Evolutionary conservation across 345 rosid genomes (phyloP), one percentile per base, ranked within the genome.

Genomic region (Excoecaria agallocha): DNA sequence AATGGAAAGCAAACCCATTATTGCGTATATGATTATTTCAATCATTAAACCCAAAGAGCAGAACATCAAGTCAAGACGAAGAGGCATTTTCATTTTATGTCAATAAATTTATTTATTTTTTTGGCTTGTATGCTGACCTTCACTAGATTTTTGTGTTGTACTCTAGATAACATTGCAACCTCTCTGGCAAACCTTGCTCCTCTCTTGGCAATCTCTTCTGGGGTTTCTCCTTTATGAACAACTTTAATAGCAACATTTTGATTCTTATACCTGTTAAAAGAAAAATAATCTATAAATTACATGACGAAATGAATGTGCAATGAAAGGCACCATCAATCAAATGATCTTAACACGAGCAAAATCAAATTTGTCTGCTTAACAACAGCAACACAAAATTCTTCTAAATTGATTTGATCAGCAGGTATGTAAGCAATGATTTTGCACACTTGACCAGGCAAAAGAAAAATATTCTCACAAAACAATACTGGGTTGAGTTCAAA

Each of bases 231-330:
- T 81, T 83, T 86, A 74, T 91, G 82, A 54, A 91, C 83, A 68
- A 95, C 76, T 84, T 95, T 95, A 45, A 95, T 86, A 1, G 99
- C 98, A 77, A 95, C 99, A 68, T 64, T 95, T 79, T 88, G 96
- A 81, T 90, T 85, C 58, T 82, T 87, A 76, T 94, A 94, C 84
- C 98, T 94, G 35, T 45, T 39, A 39, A 52, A 74, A 58, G 41
- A 52, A 81, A 71, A 66, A 9, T n/a, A 59, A 74, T 12, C 16
- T 61, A 78, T 37, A 70, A 61, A 70, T 59, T 37, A 17, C 50
- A 64, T 55, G 41, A 66, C 59, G 49, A 69, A 77, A 77, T 70
- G 43, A 71, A 20, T 15, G 20, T 65, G 63, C 22, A 69, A 17
- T 35, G 38, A 11, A 59, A 39, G 24, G 41, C 45, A 38, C 71